Percentiles rank a stretch among this genome's conserved stretches.
Evolutionary conservation across 1,284 basidiomycete species (phyloP).

Genomic region (Trichosporon inkin): DNA sequence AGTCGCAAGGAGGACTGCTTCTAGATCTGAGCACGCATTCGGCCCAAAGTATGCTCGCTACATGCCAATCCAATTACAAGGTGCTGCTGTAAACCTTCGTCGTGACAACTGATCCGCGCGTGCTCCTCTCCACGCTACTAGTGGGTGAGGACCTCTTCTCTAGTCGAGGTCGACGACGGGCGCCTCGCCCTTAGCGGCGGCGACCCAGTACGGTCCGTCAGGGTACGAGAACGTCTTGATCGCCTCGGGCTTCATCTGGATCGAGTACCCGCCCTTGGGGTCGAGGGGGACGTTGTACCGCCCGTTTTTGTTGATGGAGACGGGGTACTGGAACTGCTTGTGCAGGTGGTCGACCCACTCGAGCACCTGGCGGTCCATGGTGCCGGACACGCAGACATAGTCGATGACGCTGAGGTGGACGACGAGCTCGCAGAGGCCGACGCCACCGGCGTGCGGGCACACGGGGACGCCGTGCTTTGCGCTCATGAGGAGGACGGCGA

Average conservation of each 20-base stretch:
- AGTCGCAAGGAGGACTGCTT: no score
- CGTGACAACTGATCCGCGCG: no score
- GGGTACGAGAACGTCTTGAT: slow-evolving; percentile 52
- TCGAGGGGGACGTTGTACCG: slow-evolving; percentile 65
- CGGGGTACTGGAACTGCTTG: slow-evolving; percentile 85
- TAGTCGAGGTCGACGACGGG: slow-evolving; percentile 10
- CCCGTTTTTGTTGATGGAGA: slow-evolving; percentile 78
- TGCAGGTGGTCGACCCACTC: slow-evolving; percentile 72
- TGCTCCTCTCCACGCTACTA: neutral
- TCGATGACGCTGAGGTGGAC: slow-evolving; percentile 64
- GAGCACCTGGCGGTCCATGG: slow-evolving; percentile 80
- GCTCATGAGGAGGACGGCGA: slow-evolving; percentile 89
- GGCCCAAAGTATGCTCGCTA: no score
- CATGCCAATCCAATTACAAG: no score
- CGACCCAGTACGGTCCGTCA: slow-evolving; percentile 52
- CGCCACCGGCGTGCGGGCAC: slow-evolving; percentile 88
- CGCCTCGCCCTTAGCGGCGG: slow-evolving; percentile 38
- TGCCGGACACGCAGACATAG: slow-evolving; percentile 84
- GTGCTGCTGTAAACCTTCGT: no score
- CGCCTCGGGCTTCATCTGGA: slow-evolving; percentile 52
- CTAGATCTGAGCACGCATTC: no score
- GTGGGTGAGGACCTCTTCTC: neutral
- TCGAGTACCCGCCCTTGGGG: slow-evolving; percentile 51
- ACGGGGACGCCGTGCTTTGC: slow-evolving; percentile 81
- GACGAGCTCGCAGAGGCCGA: slow-evolving; percentile 78